phyloP scores from a whole-genome alignment of 306 rosid species.

The Abrus pulchellus region DNA sequence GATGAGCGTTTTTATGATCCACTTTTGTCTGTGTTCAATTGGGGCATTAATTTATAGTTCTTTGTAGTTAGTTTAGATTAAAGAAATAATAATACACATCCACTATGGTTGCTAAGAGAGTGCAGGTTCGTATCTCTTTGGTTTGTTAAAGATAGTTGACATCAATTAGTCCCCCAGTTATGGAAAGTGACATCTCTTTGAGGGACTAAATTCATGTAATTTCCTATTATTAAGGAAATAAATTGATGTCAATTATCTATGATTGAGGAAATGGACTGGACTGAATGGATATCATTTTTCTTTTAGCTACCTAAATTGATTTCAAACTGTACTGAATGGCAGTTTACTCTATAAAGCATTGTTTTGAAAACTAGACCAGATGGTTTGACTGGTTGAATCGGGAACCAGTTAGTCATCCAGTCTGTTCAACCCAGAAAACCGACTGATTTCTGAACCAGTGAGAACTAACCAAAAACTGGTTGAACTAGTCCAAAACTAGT shows the following conservation, averaged over 20 bases:
- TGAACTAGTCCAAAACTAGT: too few species aligned
- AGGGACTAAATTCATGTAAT: neutral
- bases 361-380: too few species aligned
- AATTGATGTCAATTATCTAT: neutral
- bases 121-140: neutral
- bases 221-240: neutral
- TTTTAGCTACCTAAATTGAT: neutral
- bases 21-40: slow-evolving; percentile 3
- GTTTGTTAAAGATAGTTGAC: neutral
- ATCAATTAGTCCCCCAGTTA: neutral
- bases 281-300: neutral
- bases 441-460: too few species aligned
- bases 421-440: too few species aligned
- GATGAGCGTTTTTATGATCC: neutral
- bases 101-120: neutral
- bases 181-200: slow-evolving; percentile 3
- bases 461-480: too few species aligned
- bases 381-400: too few species aligned
- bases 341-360: neutral
- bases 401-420: too few species aligned
- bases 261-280: neutral
- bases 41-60: slow-evolving; percentile 24
- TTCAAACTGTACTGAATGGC: neutral
- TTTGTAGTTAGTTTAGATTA: neutral
- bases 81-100: neutral